These are phyloP conservation scores for Ogataea trehalophila DNA, from an alignment of 805 yeast species.

Conservation along the genomic window DNA sequence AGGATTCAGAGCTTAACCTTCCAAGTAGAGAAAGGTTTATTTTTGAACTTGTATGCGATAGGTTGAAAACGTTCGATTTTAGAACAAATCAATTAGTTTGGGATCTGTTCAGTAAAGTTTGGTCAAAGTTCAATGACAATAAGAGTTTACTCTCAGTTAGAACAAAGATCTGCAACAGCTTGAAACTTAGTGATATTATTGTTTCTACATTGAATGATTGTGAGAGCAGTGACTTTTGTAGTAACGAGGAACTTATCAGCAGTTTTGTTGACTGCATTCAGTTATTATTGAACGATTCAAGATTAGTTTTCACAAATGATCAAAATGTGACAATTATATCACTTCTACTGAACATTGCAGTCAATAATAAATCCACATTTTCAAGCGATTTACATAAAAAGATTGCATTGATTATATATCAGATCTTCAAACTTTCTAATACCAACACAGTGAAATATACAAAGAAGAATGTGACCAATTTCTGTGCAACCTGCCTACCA, in stretches of 20 bases:
- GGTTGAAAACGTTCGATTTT: constrained; percentile 44
- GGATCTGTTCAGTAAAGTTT: constrained; percentile 39
- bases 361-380: not conserved
- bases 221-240: constrained; percentile 16
- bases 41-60: constrained; percentile 54
- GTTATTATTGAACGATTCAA: constrained; percentile 11
- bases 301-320: constrained; percentile 20
- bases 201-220: constrained; percentile 20
- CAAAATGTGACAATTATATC: constrained; percentile 22
- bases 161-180: constrained; percentile 36
- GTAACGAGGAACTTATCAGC: constrained; percentile 19
- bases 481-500: constrained; percentile 24
- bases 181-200: constrained; percentile 37
- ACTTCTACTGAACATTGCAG: constrained; percentile 5
- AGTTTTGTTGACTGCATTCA: constrained; percentile 12
- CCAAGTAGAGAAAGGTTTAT: constrained; percentile 54
- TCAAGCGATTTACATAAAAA: not conserved
- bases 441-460: constrained; percentile 19
- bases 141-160: constrained; percentile 30
- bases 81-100: constrained; percentile 42
- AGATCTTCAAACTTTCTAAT: constrained; percentile 21
- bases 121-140: constrained; percentile 18
- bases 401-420: constrained; percentile 5
- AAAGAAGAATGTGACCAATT: constrained; percentile 23
- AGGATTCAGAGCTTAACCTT: constrained; percentile 34